Conservation (phyloP, 495 filamentous ascomycete genomes). For the Penicillium lagena region DNA sequence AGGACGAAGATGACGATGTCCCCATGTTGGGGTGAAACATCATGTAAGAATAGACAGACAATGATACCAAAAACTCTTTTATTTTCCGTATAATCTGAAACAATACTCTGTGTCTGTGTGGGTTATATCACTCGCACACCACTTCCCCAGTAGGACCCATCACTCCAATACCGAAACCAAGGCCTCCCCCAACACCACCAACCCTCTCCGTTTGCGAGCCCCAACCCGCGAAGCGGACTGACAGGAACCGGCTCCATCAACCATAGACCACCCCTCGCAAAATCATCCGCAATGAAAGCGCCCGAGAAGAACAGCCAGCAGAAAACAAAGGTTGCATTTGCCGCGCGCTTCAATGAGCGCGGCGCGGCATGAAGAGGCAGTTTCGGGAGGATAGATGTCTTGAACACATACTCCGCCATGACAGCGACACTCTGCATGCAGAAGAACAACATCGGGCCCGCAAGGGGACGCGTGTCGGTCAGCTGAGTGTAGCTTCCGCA, state of each 20-base stretch:
- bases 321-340: conserved; percentile 47
- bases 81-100: background rate
- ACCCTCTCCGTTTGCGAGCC: conserved; percentile 40
- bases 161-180: conserved; percentile 45
- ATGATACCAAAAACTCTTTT: background rate
- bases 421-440: conserved; percentile 50
- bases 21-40: conserved; percentile 21
- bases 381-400: conserved; percentile 13
- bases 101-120: background rate
- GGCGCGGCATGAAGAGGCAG: conserved; percentile 24
- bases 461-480: conserved; percentile 32
- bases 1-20: conserved; percentile 33
- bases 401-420: conserved; percentile 37
- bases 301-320: conserved; percentile 55
- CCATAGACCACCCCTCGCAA: conserved; percentile 55
- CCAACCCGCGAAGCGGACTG: conserved; percentile 49
- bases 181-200: conserved; percentile 52
- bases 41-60: background rate
- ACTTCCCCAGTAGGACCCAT: conserved; percentile 58
- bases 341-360: conserved; percentile 30
- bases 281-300: conserved; percentile 52
- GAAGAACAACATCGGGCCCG: conserved; percentile 49
- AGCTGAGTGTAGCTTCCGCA: conserved; percentile 50
- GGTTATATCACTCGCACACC: conserved; percentile 36
- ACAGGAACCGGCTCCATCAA: conserved; percentile 64